Conservation (phyloP, 805 yeast species). For the Ogataea pignaliae region DNA sequence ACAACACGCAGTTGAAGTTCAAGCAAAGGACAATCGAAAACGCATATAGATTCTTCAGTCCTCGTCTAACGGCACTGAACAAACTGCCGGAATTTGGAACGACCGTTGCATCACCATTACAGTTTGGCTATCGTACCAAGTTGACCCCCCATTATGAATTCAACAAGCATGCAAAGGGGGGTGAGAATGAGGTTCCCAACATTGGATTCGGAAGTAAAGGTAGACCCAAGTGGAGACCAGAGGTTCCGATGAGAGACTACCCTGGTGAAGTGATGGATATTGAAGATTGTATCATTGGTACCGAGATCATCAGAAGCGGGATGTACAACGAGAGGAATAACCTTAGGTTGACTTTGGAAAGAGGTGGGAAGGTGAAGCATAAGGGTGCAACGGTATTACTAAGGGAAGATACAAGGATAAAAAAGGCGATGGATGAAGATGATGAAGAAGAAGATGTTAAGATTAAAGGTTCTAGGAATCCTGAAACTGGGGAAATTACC, state of each 20-base stretch:
- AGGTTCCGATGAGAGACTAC: conserved; percentile 25
- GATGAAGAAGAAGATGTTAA: conserved; percentile 29
- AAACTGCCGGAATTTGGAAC: conserved; percentile 56
- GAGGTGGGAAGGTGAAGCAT: conserved; percentile 30
- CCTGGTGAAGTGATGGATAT: conserved; percentile 82
- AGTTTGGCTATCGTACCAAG: conserved; percentile 81
- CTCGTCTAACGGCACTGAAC: conserved; percentile 38
- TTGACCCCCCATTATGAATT: conserved; percentile 92
- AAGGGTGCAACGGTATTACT: conserved; percentile 85
- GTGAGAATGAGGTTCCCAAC: conserved; percentile 43
- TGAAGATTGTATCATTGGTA: conserved; percentile 91
- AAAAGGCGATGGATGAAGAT: no score
- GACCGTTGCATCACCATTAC: conserved; percentile 59
- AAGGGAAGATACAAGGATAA: conserved; percentile 63
- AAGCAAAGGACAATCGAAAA: conserved; percentile 72
- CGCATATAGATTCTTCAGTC: conserved; percentile 79
- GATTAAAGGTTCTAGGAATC: conserved; percentile 43
- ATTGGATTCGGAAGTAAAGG: conserved; percentile 91
- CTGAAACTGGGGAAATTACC: conserved; percentile 33
- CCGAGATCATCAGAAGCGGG: conserved; percentile 70
- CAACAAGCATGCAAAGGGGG: conserved; percentile 40
- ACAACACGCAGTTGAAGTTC: conserved; percentile 65
- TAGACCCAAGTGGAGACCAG: conserved; percentile 62
- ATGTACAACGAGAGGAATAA: conserved; percentile 61
- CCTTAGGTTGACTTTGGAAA: conserved; percentile 36